Percentiles rank a stretch among this genome's conserved stretches.
These are phyloP conservation scores for Cryoendolithus antarcticus DNA, from an alignment of 2,329 filamentous ascomycete species.

Conservation along the genomic window DNA sequence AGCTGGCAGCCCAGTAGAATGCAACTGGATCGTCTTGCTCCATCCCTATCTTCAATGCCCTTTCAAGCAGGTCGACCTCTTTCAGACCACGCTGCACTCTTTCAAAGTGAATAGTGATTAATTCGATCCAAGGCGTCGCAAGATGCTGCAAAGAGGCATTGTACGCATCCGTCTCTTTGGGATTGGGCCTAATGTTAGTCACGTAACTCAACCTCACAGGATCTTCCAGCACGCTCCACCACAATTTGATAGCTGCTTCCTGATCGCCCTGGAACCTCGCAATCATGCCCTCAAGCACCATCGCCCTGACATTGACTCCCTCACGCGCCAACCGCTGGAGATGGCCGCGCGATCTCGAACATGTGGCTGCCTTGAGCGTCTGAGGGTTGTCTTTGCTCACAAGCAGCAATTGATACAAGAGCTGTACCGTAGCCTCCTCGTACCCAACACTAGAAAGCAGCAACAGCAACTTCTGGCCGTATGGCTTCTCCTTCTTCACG, in stretches of 20 bases:
- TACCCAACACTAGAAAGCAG: conserved; percentile 12
- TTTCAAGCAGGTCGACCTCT: conserved; percentile 1
- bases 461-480: conserved; percentile 14
- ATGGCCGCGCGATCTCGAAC: conserved; percentile 10
- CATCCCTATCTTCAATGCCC: conserved; percentile 5
- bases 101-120: conserved; percentile 15
- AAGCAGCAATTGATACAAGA: conserved; percentile 13
- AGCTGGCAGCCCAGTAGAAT: conserved; percentile 25
- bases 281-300: conserved; percentile 21
- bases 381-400: conserved; percentile 6
- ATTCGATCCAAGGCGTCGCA: conserved; percentile 21
- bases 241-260: conserved; percentile 15
- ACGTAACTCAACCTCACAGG: conserved; percentile 5
- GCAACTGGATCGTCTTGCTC: conserved; percentile 32
- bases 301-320: conserved; percentile 13
- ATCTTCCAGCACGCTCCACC: conserved; percentile 14
- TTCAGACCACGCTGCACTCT: conserved; percentile 3
- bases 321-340: conserved; percentile 12
- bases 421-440: conserved; percentile 13
- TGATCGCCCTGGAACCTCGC: conserved; percentile 12
- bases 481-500: conserved; percentile 4
- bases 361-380: conserved; percentile 8
- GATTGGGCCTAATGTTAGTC: no score
- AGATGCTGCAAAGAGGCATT: conserved; percentile 9
- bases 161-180: no score